phyloP scores from a whole-genome alignment of 1,139 yeast species.

The Williopsis jadinii region DNA sequence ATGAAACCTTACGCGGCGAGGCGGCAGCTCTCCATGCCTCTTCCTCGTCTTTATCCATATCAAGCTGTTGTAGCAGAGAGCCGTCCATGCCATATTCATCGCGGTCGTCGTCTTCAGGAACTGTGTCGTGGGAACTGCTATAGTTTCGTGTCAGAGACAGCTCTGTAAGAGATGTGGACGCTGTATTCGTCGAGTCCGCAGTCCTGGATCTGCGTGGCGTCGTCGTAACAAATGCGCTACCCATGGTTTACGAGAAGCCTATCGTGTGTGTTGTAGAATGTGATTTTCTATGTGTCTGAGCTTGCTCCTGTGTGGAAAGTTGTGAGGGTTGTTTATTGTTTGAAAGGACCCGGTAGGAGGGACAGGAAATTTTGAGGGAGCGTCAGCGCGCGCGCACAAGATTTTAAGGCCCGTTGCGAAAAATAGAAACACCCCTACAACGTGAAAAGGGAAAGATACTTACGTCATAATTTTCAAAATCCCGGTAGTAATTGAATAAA shows the following conservation, averaged over 20 bases:
- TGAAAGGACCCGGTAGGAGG: no score
- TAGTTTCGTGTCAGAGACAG: background rate
- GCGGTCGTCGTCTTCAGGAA: background rate
- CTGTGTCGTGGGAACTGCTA: background rate
- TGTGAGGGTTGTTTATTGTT: no score
- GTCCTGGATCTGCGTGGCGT: background rate
- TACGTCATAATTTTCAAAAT: no score
- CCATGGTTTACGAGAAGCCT: background rate
- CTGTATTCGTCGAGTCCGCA: background rate
- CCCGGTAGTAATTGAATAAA: background rate
- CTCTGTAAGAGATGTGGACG: background rate
- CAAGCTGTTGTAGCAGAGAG: slow-evolving; percentile 9
- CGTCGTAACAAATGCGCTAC: background rate
- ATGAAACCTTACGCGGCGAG: slow-evolving; percentile 1
- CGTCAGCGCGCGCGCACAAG: no score
- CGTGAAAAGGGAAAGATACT: background rate
- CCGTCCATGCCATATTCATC: background rate
- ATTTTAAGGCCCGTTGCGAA: no score
- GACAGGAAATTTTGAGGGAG: no score
- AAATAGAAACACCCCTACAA: background rate
- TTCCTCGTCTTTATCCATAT: slow-evolving; percentile 9
- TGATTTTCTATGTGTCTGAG: no score
- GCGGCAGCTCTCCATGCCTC: slow-evolving; percentile 8
- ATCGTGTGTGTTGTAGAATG: background rate
- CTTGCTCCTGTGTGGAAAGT: no score